phyloP scores from a whole-genome alignment of 306 rosid genomes.

The Carpinus viminea region DNA sequence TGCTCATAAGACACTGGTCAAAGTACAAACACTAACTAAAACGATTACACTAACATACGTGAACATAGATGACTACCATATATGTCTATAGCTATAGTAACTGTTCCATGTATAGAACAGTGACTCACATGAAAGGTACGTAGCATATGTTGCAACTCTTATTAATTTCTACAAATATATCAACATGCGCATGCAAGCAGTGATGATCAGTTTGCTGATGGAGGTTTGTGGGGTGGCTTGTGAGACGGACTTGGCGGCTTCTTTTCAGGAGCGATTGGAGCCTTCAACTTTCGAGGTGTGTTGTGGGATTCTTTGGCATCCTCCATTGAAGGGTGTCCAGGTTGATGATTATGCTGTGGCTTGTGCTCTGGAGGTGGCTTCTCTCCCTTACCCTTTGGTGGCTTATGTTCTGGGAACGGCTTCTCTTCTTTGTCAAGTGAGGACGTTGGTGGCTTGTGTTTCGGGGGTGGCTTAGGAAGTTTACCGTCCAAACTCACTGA shows the following conservation, averaged over 20 bases:
- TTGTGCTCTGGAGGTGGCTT: conserved; percentile 16
- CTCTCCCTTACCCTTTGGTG: background rate
- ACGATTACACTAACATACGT: no score
- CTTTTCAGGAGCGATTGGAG: background rate
- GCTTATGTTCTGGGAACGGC: background rate
- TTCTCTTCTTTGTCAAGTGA: no score
- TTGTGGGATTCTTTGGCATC: background rate
- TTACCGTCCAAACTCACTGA: background rate
- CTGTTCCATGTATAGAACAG: no score
- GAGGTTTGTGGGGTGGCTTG: conserved; percentile 12
- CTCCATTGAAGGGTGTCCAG: background rate
- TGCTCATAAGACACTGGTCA: no score
- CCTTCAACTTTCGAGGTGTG: background rate
- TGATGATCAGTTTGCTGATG: background rate
- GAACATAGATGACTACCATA: no score
- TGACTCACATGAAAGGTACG: background rate
- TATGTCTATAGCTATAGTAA: no score
- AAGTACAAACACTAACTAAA: no score
- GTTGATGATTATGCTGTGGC: background rate
- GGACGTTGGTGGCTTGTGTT: background rate
- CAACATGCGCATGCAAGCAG: no score
- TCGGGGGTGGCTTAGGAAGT: background rate
- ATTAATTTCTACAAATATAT: background rate
- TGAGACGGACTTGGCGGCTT: background rate
- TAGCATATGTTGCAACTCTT: background rate